Evolutionary conservation across 1,139 yeast species (phyloP).

Genomic region (Nakaseomyces bracarensis): DNA sequence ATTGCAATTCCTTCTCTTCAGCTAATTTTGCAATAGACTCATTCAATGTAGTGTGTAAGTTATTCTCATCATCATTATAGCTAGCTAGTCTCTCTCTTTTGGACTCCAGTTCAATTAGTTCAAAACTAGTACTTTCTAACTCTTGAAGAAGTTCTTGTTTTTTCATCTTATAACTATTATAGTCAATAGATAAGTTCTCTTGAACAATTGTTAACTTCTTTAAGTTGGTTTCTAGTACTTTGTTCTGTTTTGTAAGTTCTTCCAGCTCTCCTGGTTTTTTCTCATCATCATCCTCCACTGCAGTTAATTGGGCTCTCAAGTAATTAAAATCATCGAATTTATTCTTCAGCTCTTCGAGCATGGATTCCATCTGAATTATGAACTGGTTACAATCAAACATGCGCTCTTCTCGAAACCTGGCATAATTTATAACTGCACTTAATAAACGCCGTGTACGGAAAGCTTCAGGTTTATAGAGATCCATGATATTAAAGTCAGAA

Average conservation of each 20-base stretch:
- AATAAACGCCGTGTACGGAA: conserved; percentile 53
- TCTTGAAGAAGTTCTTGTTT: conserved; percentile 50
- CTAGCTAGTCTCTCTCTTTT: conserved; percentile 53
- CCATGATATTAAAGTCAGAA: conserved; percentile 65
- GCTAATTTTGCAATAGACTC: conserved; percentile 50
- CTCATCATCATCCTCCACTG: conserved; percentile 37
- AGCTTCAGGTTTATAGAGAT: conserved; percentile 64
- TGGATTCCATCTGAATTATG: conserved; percentile 46
- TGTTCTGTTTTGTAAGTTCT: conserved; percentile 48
- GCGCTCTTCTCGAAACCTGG: conserved; percentile 73
- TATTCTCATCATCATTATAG: conserved; percentile 57
- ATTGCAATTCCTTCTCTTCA: conserved; percentile 40
- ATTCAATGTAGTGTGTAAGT: conserved; percentile 35
- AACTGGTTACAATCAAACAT: conserved; percentile 60
- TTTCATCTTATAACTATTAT: conserved; percentile 54
- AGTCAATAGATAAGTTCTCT: conserved; percentile 57
- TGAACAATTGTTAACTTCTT: conserved; percentile 56
- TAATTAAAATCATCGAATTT: conserved; percentile 35
- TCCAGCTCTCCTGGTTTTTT: conserved; percentile 33
- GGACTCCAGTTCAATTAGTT: conserved; percentile 45
- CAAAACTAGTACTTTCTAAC: conserved; percentile 31
- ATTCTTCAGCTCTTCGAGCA: conserved; percentile 38
- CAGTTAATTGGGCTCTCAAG: conserved; percentile 31
- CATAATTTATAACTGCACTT: conserved; percentile 81
- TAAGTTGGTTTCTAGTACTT: conserved; percentile 54